Conservation (phyloP, 176 grass and related monocot genomes). For the Carex kokanica region DNA sequence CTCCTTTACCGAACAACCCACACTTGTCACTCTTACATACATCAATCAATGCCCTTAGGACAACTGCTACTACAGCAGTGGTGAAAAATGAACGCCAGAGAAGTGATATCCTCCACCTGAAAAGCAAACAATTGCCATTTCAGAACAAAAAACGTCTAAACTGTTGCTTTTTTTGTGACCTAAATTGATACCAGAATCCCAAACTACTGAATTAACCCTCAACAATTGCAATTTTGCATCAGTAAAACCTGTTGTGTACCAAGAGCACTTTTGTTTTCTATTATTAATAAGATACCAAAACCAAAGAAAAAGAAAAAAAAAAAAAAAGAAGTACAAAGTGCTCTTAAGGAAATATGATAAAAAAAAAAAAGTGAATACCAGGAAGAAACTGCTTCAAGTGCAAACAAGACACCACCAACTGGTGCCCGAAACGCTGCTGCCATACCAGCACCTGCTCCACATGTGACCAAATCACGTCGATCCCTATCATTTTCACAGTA, state of each 20-base stretch:
- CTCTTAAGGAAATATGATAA: constrained; percentile 18
- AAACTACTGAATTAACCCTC: not conserved
- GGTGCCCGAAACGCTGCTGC: constrained; percentile 90
- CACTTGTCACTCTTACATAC: constrained; percentile 73
- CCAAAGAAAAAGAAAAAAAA: not conserved
- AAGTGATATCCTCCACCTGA: constrained; percentile 93
- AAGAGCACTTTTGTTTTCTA: not conserved
- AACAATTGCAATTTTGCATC: not conserved
- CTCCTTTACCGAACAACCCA: constrained; percentile 91
- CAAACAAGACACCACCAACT: constrained; percentile 85
- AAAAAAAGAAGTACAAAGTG: not conserved
- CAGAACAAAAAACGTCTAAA: not conserved
- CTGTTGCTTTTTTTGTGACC: not conserved
- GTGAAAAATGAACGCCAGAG: constrained; percentile 97
- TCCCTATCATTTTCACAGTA: constrained; percentile 97
- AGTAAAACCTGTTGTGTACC: not conserved
- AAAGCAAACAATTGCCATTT: constrained; percentile 1
- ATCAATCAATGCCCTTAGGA: constrained; percentile 80
- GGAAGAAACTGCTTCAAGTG: constrained; percentile 83
- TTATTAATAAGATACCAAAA: not conserved
- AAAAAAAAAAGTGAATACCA: constrained; percentile 48
- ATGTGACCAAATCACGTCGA: constrained; percentile 85
- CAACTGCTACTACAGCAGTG: constrained; percentile 74
- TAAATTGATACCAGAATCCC: not conserved
- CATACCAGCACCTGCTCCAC: constrained; percentile 79